Conservation (phyloP, 2,329 filamentous ascomycete genomes). For the Fusarium udum region DNA sequence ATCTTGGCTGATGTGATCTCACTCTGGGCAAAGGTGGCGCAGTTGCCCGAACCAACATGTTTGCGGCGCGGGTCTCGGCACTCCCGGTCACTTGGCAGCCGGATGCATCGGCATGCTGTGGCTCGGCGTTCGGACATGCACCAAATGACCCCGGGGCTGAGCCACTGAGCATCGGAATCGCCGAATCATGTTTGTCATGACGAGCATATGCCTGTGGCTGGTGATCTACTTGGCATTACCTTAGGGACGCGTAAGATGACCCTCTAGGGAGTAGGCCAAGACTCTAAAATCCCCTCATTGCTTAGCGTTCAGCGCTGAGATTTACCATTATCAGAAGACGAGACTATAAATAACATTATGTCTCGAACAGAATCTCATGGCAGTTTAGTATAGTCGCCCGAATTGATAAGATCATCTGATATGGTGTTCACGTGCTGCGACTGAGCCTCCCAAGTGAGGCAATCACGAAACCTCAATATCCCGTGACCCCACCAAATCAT, state of each 20-base stretch:
- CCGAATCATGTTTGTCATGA: constrained; percentile 8
- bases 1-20: constrained; percentile 36
- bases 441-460: neutral
- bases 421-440: neutral
- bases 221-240: constrained; percentile 25
- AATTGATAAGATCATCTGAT: neutral
- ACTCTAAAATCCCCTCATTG: neutral
- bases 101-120: constrained; percentile 35
- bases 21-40: constrained; percentile 25
- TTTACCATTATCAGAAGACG: neutral
- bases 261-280: neutral
- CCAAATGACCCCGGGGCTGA: neutral
- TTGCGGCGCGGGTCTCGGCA: constrained; percentile 22
- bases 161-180: constrained; percentile 2
- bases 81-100: constrained; percentile 28
- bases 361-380: neutral
- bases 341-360: neutral
- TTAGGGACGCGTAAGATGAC: constrained; percentile 8
- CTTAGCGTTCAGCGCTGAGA: neutral
- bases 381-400: no score
- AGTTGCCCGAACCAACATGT: neutral
- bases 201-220: constrained; percentile 17
- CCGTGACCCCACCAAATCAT: neutral
- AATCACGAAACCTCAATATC: neutral
- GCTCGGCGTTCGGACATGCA: constrained; percentile 8